Evolutionary conservation across 805 yeast genomes (phyloP).

Genomic region (Scheffersomyces ergatensis): DNA sequence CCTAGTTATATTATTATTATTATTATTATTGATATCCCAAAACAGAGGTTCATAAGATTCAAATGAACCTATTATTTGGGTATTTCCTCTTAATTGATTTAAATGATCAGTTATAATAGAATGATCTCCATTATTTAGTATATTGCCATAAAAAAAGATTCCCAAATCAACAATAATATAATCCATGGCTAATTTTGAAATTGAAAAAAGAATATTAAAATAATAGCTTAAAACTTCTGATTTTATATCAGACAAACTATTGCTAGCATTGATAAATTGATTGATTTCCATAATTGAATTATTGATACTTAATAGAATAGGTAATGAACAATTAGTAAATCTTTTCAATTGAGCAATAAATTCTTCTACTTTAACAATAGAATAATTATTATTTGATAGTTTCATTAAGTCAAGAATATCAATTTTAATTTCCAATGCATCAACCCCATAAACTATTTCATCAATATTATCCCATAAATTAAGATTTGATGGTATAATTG

Average conservation of each 20-base stretch:
- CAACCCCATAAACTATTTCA: slow-evolving; percentile 8
- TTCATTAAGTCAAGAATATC: slow-evolving; percentile 4
- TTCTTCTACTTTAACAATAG: slow-evolving; percentile 6
- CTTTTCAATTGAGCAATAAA: slow-evolving; percentile 8
- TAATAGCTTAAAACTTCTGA: slow-evolving; percentile 4
- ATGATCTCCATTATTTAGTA: not conserved
- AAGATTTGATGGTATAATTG: not conserved
- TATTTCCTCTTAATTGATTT: slow-evolving; percentile 3
- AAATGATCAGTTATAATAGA: not conserved
- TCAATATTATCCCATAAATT: slow-evolving; percentile 1
- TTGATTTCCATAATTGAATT: slow-evolving; percentile 6
- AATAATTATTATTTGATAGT: not conserved
- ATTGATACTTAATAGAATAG: slow-evolving; percentile 6
- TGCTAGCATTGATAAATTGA: slow-evolving; percentile 2
- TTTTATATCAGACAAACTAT: slow-evolving; percentile 1
- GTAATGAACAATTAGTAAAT: slow-evolving; percentile 6
- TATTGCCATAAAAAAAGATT: slow-evolving; percentile 1
- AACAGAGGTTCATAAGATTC: slow-evolving; percentile 5
- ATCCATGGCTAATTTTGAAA: slow-evolving; percentile 5
- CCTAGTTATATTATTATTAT: slow-evolving; percentile 1
- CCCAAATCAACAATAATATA: slow-evolving; percentile 6
- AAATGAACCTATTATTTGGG: slow-evolving; percentile 9
- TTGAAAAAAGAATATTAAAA: slow-evolving; percentile 3
- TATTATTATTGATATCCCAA: slow-evolving; percentile 6
- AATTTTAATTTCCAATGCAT: slow-evolving; percentile 9